Percentiles rank a stretch among this genome's conserved stretches.
Evolutionary conservation across 169 alveolate genomes (phyloP).

Genomic region (Cryptosporidium baileyi): DNA sequence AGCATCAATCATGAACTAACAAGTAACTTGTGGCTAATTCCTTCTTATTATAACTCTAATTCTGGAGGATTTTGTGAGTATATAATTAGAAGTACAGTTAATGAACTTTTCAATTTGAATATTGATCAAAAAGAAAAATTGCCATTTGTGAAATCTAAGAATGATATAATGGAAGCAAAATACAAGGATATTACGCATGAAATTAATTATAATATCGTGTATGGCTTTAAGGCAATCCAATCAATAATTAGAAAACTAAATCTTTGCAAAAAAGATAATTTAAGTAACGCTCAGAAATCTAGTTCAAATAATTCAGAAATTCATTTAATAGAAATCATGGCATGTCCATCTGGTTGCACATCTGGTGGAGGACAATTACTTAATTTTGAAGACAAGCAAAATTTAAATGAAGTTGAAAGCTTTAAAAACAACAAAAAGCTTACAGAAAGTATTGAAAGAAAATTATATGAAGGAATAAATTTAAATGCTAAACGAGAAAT

Average conservation of each 20-base stretch:
- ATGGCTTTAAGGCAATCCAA: conserved; percentile 66
- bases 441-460: conserved; percentile 38
- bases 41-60: conserved; percentile 70
- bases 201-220: conserved; percentile 7
- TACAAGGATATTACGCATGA: neutral
- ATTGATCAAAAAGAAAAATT: neutral
- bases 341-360: conserved; percentile 94
- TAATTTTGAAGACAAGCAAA: neutral
- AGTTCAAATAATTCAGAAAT: conserved; percentile 69
- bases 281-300: conserved; percentile 18
- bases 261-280: conserved; percentile 77
- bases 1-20: neutral
- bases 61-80: conserved; percentile 84
- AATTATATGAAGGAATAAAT: neutral
- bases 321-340: conserved; percentile 89
- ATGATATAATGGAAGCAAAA: conserved; percentile 3
- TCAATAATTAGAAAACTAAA: conserved; percentile 76
- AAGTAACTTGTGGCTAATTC: conserved; percentile 39
- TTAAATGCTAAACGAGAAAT: neutral
- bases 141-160: neutral
- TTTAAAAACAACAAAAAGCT: conserved; percentile 70
- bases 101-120: neutral
- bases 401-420: conserved; percentile 46
- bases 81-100: conserved; percentile 74
- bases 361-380: conserved; percentile 91